Percentiles rank a stretch among this genome's conserved stretches.
These are phyloP conservation scores for Wickerhamiella allomyrinae DNA, from an alignment of 805 yeast species.

Conservation along the genomic window DNA sequence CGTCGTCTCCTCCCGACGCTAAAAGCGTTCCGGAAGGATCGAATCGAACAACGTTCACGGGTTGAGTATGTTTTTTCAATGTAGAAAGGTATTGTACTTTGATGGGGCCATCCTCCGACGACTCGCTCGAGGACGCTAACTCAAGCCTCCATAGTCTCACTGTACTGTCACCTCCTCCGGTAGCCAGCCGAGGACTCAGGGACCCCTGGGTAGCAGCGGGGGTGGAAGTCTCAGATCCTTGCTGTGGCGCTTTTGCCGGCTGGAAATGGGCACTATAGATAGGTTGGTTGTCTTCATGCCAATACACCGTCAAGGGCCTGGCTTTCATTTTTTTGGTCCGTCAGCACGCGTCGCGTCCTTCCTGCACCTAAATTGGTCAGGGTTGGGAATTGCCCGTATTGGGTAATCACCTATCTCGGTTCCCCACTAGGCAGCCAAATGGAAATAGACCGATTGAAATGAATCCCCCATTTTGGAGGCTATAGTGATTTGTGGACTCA, in stretches of 20 bases:
- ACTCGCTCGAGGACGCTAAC: slow-evolving; percentile 11
- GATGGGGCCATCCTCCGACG: background rate
- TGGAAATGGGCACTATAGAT: slow-evolving; percentile 29
- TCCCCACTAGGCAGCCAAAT: too few relatives aligned
- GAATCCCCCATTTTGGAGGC: too few relatives aligned
- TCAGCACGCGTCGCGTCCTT: background rate
- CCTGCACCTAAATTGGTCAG: background rate
- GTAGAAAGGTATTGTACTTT: slow-evolving; percentile 64
- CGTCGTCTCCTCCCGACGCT: slow-evolving; percentile 95
- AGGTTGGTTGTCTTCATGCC: slow-evolving; percentile 32
- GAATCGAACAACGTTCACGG: slow-evolving; percentile 83
- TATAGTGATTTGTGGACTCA: too few relatives aligned
- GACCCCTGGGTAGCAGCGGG: slow-evolving; percentile 1
- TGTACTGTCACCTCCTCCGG: slow-evolving; percentile 91
- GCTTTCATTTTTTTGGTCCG: slow-evolving; percentile 20
- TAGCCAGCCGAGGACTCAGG: slow-evolving; percentile 40
- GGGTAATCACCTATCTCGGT: too few relatives aligned
- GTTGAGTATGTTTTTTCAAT: slow-evolving; percentile 77
- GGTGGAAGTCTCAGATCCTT: slow-evolving; percentile 9
- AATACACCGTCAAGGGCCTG: slow-evolving; percentile 27
- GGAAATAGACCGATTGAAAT: too few relatives aligned
- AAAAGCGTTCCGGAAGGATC: slow-evolving; percentile 52
- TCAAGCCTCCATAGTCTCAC: slow-evolving; percentile 39
- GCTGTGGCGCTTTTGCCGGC: slow-evolving; percentile 14
- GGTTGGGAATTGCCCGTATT: too few relatives aligned